Evolutionary conservation across 768 basidiomycete genomes (phyloP), one percentile per base, ranked within the genome.

Genomic region (Phlebiopsis flavidoalba): DNA sequence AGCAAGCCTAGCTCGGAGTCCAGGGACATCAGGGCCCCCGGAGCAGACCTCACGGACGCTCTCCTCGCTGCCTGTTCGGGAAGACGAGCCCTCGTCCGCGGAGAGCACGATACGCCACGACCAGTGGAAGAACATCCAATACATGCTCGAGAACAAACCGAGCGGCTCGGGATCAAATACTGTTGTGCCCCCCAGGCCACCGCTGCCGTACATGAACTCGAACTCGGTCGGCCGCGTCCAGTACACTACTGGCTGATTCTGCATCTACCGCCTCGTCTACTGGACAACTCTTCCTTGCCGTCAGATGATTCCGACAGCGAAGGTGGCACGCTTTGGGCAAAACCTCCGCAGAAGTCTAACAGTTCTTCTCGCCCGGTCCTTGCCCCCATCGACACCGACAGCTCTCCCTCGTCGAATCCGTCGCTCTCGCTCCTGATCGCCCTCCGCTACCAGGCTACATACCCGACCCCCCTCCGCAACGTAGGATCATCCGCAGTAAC

Each of bases 221-320:
- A 55, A 26, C 53, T 60, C 54, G 12, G n/a, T 60, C 54, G 12
- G n/a, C 31, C 33, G 33, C 31, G 19, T 14, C 52, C 52, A 36
- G 15, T 21, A 35, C 31, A 1, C 11, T 21, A 1, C 35, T 53
- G 31, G 22, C 40, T n/a, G 40, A 57, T 5, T 14, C 31, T n/a
- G 31, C 52, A 7, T 33, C 31, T 15, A 53, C 52, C 19, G 33
- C 10, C 8, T 53, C 52, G 52, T 53, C 52, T n/a, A 11, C 52
- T 36, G 52, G 52, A n/a, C 55, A n/a, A 57, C 31, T n/a, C 35
- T 19, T 57, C 55, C 17, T 36, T 57, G 45, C 36, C 40, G 64
- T 5, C 58, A 6, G 80, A 80, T 48, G 84, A 82, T 19, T 82
- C 80, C 8, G 84, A 84, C 54, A 78, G 77, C 26, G 76, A 80